Base-by-base conservation (phyloP, 768 basidiomycete genomes). In the Suillus weaverae region DNA sequence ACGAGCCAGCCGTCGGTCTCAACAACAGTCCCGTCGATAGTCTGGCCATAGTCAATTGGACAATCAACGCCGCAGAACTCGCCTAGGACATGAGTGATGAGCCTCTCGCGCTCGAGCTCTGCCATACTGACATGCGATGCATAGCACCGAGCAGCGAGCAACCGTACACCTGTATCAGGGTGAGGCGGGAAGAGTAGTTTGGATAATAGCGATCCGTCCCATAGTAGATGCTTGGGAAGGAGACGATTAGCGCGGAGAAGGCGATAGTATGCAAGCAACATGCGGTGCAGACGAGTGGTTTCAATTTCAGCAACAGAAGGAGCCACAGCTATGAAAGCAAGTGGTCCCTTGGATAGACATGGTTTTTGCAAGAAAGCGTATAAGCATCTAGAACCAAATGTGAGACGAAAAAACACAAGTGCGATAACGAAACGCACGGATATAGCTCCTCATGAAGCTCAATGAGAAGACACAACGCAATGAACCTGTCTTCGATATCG, bases 211-310 rank as follows among this genome's bases (percentile, higher is more conserved):
- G 77, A 71, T 16, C 78, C 61, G 3, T 85, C 74, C 94, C 95
- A 97, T 39, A 76, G 70, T n/a, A 88, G 77, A 18, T 84, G 77
- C 18, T 71, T 65, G 3, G 93, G 89, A 22, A 95, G 81, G 66
- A 86, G 79, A 18, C 87, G 86, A 73, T 92, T 94, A 30, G 87
- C 87, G 71, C 84, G 82, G 20, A 95, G 80, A 57, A 97, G 83
- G 44, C 95, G 89, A 72, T 91, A 91, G 71, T 95, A 93, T 1
- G 91, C 85, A 51, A 97, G 81, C 38, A 97, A 83, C 0, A 91
- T 74, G 59, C 81, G 80, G 30, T 95, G 92, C 14, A 95, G 76
- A n/a, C 83, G 81, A 22, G 71, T 70, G 6, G 74, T 62, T 43
- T 88, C 81, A 56, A 81, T 64, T 2, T 70, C 64, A n/a, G 73